Evolutionary conservation across 2,329 filamentous ascomycete species (phyloP).

Genomic region (Arthrobotrys sphaeroides): DNA sequence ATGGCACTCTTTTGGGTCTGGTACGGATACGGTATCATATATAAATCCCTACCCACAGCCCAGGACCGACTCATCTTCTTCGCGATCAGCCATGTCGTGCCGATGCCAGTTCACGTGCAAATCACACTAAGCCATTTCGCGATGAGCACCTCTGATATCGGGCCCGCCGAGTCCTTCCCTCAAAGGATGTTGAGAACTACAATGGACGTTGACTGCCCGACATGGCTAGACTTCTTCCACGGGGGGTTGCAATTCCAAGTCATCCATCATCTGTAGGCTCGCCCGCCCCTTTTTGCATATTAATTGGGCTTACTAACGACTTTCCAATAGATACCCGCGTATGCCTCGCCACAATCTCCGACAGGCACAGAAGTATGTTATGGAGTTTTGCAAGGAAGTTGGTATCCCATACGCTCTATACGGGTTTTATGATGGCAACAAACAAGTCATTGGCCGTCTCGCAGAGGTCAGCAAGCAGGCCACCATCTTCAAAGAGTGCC

Average conservation of each 20-base stretch:
- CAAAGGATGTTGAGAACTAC: constrained; percentile 92
- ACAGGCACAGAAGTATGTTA: constrained; percentile 76
- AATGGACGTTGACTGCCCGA: constrained; percentile 89
- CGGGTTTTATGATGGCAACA: constrained; percentile 84
- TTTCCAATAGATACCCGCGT: constrained; percentile 67
- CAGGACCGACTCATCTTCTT: constrained; percentile 77
- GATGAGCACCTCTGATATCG: constrained; percentile 89
- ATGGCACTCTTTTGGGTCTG: constrained; percentile 85
- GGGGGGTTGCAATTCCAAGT: constrained; percentile 85
- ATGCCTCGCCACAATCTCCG: constrained; percentile 87
- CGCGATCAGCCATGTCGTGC: constrained; percentile 80
- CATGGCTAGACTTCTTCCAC: constrained; percentile 89
- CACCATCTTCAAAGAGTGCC: constrained; percentile 78
- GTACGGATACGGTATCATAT: constrained; percentile 85
- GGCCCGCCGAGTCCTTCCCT: constrained; percentile 83
- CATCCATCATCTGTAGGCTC: constrained; percentile 56
- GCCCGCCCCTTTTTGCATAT: no score
- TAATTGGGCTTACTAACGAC: neutral
- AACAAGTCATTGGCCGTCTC: constrained; percentile 78
- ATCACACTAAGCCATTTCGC: constrained; percentile 93
- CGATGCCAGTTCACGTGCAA: constrained; percentile 84
- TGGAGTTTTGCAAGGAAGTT: constrained; percentile 82
- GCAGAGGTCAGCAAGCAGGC: constrained; percentile 83
- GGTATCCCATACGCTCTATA: constrained; percentile 86
- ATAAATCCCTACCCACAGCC: constrained; percentile 74